Evolutionary conservation across 345 rosid genomes (phyloP).

Genomic region (Euphorbia lathyris): DNA sequence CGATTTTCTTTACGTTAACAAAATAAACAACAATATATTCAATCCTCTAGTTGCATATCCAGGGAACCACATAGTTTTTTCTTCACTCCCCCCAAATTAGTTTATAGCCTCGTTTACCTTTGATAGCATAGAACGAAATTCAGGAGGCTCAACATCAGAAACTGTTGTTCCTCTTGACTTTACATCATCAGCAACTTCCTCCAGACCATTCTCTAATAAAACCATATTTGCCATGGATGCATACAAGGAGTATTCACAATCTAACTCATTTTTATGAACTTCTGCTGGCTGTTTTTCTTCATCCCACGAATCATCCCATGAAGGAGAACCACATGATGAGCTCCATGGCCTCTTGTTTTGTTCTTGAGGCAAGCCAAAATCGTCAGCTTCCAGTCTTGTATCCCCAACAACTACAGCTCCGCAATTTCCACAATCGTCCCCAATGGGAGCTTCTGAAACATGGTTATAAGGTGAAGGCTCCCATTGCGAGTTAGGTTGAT

Average conservation of each 20-base stretch:
- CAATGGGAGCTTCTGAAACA: conserved; percentile 19
- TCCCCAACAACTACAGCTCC: background rate
- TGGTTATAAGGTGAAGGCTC: conserved; percentile 16
- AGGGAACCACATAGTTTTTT: no score
- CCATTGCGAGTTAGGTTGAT: conserved; percentile 21
- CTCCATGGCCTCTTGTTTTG: conserved; percentile 5
- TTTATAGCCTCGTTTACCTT: conserved; percentile 40
- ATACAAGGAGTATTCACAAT: conserved; percentile 21
- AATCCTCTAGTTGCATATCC: no score
- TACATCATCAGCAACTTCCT: conserved; percentile 13
- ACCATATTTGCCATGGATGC: conserved; percentile 25
- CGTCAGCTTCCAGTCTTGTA: background rate
- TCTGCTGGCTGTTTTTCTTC: background rate
- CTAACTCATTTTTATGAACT: no score
- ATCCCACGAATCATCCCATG: conserved; percentile 9
- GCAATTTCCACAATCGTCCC: conserved; percentile 13
- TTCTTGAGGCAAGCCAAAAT: background rate
- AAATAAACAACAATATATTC: no score
- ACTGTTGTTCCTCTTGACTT: conserved; percentile 9
- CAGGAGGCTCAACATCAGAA: conserved; percentile 26
- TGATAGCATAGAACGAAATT: conserved; percentile 26
- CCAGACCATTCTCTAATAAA: conserved; percentile 15
- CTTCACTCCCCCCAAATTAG: no score
- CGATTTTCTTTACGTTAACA: no score
- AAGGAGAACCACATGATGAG: no score